These are phyloP conservation scores for Fusarium sp. DNA, from an alignment of 2,329 filamentous ascomycete species.

Conservation along the genomic window DNA sequence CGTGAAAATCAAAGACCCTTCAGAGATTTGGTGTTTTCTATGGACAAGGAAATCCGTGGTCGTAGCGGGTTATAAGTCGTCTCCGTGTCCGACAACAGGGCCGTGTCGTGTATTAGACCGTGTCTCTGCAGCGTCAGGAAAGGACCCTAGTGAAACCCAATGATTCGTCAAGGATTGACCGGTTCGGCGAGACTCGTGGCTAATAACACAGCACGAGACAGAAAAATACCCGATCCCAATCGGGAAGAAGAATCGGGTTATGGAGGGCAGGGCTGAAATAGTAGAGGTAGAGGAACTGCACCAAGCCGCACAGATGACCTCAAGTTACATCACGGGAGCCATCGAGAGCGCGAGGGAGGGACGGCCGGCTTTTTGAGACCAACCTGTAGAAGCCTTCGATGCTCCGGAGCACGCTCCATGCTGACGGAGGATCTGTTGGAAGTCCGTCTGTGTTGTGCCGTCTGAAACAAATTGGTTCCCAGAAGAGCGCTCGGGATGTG, in stretches of 20 bases:
- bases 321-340: background rate
- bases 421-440: conserved; percentile 21
- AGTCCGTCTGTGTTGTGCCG: conserved; percentile 24
- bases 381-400: background rate
- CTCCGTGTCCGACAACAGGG: background rate
- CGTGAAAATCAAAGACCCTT: background rate
- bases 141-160: conserved; percentile 13
- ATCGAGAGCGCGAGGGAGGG: conserved; percentile 17
- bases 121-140: conserved; percentile 29
- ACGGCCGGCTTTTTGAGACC: conserved; percentile 24
- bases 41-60: conserved; percentile 14
- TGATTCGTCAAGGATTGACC: conserved; percentile 14
- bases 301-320: background rate
- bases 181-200: conserved; percentile 21
- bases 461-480: conserved; percentile 42
- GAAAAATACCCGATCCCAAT: conserved; percentile 20
- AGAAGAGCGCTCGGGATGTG: conserved; percentile 44
- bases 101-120: conserved; percentile 21
- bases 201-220: conserved; percentile 9
- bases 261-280: background rate
- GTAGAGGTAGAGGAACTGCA: background rate
- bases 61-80: conserved; percentile 29
- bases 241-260: background rate
- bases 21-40: background rate
- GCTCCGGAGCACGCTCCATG: conserved; percentile 1